A percentile compares a stretch with the other conserved stretches of the same genome.
Evolutionary conservation across 2,329 filamentous ascomycete genomes (phyloP).

Genomic region (Cladobotryum mycophilum): DNA sequence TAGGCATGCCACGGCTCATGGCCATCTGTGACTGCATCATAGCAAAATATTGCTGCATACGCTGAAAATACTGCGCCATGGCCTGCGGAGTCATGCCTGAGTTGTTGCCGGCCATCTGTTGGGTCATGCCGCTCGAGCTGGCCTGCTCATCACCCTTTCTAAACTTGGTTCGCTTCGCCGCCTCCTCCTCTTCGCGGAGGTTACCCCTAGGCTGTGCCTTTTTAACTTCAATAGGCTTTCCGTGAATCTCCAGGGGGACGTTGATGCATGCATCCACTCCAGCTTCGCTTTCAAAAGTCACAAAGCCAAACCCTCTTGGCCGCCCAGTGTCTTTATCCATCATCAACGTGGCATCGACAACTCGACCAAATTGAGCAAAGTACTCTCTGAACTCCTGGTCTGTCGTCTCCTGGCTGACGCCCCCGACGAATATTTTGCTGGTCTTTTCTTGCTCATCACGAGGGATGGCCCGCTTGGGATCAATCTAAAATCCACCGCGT

Average conservation of each 20-base stretch:
- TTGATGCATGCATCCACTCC: conserved; percentile 89
- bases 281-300: conserved; percentile 93
- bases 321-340: conserved; percentile 99
- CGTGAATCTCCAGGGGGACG: conserved; percentile 81
- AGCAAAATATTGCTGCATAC: conserved; percentile 95
- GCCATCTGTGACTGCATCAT: conserved; percentile 94
- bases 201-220: conserved; percentile 95
- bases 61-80: conserved; percentile 98
- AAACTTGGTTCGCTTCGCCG: conserved; percentile 56
- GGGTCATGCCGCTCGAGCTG: conserved; percentile 32
- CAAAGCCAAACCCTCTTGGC: conserved; percentile 92
- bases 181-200: conserved; percentile 81
- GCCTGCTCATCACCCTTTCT: conserved; percentile 47
- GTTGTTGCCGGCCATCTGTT: conserved; percentile 36
- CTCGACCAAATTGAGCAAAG: conserved; percentile 92
- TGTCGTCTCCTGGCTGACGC: conserved; percentile 93
- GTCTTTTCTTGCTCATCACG: conserved; percentile 97
- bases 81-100: conserved; percentile 85
- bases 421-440: conserved; percentile 97
- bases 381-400: conserved; percentile 95
- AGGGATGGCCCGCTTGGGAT: conserved; percentile 94
- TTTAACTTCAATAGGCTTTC: conserved; percentile 97
- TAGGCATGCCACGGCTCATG: conserved; percentile 67
- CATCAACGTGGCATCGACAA: conserved; percentile 97
- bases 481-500: conserved; percentile 57